Evolutionary conservation across 306 rosid species (phyloP).

Genomic region (Cercis canadensis): DNA sequence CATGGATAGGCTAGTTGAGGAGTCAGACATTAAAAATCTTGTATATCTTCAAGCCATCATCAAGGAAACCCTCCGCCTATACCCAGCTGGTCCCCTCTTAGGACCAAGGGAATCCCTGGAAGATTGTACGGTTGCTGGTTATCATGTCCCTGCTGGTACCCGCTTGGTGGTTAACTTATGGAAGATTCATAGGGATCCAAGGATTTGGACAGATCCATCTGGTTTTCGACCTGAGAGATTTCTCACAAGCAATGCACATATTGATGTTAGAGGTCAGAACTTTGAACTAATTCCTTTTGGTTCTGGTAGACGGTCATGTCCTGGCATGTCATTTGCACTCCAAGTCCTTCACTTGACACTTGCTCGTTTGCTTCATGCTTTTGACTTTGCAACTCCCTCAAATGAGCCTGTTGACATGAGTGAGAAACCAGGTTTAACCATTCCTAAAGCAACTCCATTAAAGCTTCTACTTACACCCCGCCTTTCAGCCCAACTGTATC

Average conservation of each 20-base stretch:
- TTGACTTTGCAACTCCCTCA: slow-evolving; percentile 45
- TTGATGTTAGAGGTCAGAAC: slow-evolving; percentile 58
- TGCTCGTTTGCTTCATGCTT: slow-evolving; percentile 57
- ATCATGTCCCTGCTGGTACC: slow-evolving; percentile 53
- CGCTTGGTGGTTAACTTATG: slow-evolving; percentile 56
- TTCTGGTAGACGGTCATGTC: slow-evolving; percentile 58
- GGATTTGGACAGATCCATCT: slow-evolving; percentile 54
- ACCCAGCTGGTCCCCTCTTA: slow-evolving; percentile 62
- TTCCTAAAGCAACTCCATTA: slow-evolving; percentile 57
- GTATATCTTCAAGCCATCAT: slow-evolving; percentile 55
- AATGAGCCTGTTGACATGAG: slow-evolving; percentile 50
- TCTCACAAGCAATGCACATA: slow-evolving; percentile 28
- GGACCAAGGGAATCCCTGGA: slow-evolving; percentile 60
- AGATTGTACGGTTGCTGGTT: slow-evolving; percentile 56
- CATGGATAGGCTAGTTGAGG: slow-evolving; percentile 48
- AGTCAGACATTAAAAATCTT: slow-evolving; percentile 49
- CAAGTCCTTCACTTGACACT: slow-evolving; percentile 57
- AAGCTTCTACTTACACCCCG: slow-evolving; percentile 57
- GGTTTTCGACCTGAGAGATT: slow-evolving; percentile 59
- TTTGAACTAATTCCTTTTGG: slow-evolving; percentile 69
- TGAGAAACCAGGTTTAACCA: slow-evolving; percentile 56
- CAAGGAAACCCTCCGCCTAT: slow-evolving; percentile 57
- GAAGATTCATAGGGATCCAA: slow-evolving; percentile 71
- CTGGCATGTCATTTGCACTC: slow-evolving; percentile 60
- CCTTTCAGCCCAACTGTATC: slow-evolving; percentile 45